Evolutionary conservation across 495 filamentous ascomycete species (phyloP).

Genomic region (Elaphomyces granulatus): DNA sequence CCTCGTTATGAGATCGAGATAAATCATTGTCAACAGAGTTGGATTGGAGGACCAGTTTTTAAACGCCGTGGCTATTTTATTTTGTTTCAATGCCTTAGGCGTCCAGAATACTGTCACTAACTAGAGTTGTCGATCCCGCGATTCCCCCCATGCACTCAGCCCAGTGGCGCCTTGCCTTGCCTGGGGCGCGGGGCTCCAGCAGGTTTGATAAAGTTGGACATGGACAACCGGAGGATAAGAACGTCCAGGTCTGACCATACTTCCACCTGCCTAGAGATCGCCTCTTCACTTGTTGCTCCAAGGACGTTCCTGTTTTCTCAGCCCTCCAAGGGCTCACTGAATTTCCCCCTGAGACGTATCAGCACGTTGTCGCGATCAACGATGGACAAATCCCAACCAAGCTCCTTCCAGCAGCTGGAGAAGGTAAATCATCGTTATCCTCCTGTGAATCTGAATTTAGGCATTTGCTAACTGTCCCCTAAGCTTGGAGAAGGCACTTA

Average conservation of each 20-base stretch:
- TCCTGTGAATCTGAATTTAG: constrained; percentile 1
- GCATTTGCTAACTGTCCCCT: constrained; percentile 6
- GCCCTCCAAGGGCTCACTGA: constrained; percentile 9
- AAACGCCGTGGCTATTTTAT: not conserved
- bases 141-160: not conserved
- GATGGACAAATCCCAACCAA: constrained; percentile 86
- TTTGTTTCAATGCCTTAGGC: not conserved
- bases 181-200: not conserved
- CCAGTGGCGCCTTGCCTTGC: not conserved
- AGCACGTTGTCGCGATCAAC: constrained; percentile 10
- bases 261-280: constrained; percentile 12
- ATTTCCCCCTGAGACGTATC: constrained; percentile 1
- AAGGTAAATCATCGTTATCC: constrained; percentile 40
- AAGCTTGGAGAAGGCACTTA: constrained; percentile 95
- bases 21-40: too few species aligned
- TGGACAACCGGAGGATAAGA: constrained; percentile 12
- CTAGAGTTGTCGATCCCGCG: too few species aligned
- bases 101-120: not conserved
- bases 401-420: constrained; percentile 97
- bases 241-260: not conserved
- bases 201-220: constrained; percentile 7
- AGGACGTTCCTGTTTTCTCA: constrained; percentile 24
- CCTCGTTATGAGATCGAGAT: too few species aligned
- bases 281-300: constrained; percentile 26
- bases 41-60: not conserved